Conservation (phyloP, 768 basidiomycete genomes). For the Rhodotorula kratochvilovae region DNA sequence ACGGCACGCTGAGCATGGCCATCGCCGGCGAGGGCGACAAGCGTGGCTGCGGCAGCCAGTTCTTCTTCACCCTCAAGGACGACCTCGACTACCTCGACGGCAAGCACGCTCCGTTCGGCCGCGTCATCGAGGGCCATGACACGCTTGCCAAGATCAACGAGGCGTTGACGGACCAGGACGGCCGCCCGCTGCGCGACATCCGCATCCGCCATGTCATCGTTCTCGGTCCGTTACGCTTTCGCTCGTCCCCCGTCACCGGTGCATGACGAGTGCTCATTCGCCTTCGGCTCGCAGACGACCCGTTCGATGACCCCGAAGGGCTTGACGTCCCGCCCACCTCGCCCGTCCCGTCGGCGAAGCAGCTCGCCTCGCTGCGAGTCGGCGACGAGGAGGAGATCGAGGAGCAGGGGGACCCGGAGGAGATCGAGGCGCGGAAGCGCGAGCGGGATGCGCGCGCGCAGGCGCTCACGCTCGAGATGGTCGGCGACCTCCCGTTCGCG, state of each 20-base stretch:
- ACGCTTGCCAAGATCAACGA: slow-evolving; percentile 90
- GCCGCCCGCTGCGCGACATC: slow-evolving; percentile 87
- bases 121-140: slow-evolving; percentile 76
- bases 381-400: slow-evolving; percentile 80
- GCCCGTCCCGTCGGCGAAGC: slow-evolving; percentile 75
- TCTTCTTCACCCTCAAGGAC: slow-evolving; percentile 88
- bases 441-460: slow-evolving; percentile 85
- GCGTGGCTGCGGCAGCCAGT: slow-evolving; percentile 81
- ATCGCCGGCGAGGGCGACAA: slow-evolving; percentile 70
- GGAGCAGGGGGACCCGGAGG: slow-evolving; percentile 62
- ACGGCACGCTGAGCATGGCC: slow-evolving; percentile 96
- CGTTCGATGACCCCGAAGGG: slow-evolving; percentile 80
- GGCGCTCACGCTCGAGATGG: slow-evolving; percentile 97
- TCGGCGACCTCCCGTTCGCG: slow-evolving; percentile 95
- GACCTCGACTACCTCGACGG: slow-evolving; percentile 93
- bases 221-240: slow-evolving; percentile 59
- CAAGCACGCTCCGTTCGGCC: slow-evolving; percentile 88
- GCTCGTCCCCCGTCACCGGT: background rate
- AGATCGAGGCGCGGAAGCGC: slow-evolving; percentile 73
- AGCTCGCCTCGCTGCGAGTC: slow-evolving; percentile 66
- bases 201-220: slow-evolving; percentile 93
- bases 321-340: slow-evolving; percentile 67
- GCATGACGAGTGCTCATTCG: too few species aligned
- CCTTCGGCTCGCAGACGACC: slow-evolving; percentile 64
- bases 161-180: slow-evolving; percentile 78